A percentile compares a stretch with the other conserved stretches of the same genome.
Evolutionary conservation across 768 basidiomycete genomes (phyloP).

Genomic region (Podaxis rugospora): DNA sequence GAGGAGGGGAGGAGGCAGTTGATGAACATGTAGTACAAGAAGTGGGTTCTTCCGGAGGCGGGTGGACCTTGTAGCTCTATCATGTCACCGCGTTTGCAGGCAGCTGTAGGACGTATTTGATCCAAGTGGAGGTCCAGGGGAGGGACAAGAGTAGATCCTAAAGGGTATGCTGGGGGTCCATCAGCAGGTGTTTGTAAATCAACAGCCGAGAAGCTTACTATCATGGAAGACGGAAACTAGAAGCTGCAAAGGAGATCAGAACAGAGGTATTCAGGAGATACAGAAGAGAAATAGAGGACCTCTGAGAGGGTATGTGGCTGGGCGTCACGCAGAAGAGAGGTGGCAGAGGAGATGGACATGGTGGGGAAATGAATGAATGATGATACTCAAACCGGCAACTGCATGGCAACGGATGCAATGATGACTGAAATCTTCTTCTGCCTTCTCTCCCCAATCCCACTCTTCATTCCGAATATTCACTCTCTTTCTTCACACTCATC

Average conservation of each 20-base stretch:
- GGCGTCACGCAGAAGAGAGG: constrained; percentile 9
- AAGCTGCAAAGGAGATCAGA: constrained; percentile 26
- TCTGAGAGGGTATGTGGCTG: constrained; percentile 12
- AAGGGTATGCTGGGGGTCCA: constrained; percentile 21
- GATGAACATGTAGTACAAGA: constrained; percentile 64
- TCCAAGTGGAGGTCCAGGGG: constrained; percentile 28
- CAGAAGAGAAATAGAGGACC: background rate
- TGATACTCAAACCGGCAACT: background rate
- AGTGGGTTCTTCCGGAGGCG: constrained; percentile 71
- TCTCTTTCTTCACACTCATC: constrained; percentile 5
- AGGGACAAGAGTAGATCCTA: constrained; percentile 26
- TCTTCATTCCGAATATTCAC: background rate
- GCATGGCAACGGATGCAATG: constrained; percentile 10
- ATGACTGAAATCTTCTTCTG: background rate
- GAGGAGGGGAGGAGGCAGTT: constrained; percentile 51
- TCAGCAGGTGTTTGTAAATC: constrained; percentile 6
- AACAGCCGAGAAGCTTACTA: constrained; percentile 21
- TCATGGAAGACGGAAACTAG: constrained; percentile 35
- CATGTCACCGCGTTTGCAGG: constrained; percentile 49
- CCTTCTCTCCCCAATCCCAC: background rate
- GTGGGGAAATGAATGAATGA: background rate
- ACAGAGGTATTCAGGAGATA: background rate
- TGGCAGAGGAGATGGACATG: constrained; percentile 6
- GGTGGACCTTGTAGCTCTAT: constrained; percentile 76
- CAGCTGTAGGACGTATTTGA: constrained; percentile 8